phyloP scores from a whole-genome alignment of 768 basidiomycete genomes.

The Holtermanniella nyarrowii region DNA sequence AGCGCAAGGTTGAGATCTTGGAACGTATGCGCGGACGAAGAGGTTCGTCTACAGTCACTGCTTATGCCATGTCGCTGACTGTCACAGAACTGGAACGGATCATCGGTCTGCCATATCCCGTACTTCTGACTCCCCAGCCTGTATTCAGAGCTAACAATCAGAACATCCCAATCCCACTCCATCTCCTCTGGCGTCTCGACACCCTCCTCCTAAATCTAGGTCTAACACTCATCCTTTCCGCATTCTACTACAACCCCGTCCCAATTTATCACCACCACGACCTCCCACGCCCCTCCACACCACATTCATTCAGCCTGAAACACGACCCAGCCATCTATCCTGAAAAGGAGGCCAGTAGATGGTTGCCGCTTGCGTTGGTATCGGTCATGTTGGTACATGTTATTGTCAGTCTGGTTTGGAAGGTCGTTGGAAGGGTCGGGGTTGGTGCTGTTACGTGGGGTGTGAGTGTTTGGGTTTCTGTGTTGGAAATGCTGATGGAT shows the following conservation, averaged over 20 bases:
- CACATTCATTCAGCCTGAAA: neutral
- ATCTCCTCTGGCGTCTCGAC: slow-evolving; percentile 38
- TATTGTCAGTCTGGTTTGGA: slow-evolving; percentile 30
- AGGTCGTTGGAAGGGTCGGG: slow-evolving; percentile 32
- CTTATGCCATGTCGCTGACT: neutral
- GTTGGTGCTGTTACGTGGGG: slow-evolving; percentile 40
- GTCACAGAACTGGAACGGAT: slow-evolving; percentile 34
- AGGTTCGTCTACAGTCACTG: slow-evolving; percentile 15
- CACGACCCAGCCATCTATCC: slow-evolving; percentile 5
- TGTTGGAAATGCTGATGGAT: slow-evolving; percentile 1
- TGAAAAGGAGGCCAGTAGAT: slow-evolving; percentile 13
- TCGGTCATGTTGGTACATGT: slow-evolving; percentile 24
- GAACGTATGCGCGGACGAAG: slow-evolving; percentile 33
- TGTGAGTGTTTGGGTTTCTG: slow-evolving; percentile 19
- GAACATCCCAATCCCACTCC: slow-evolving; percentile 38
- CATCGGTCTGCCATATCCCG: slow-evolving; percentile 35
- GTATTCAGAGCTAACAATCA: slow-evolving; percentile 2
- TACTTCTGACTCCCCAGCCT: slow-evolving; percentile 6
- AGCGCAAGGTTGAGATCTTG: slow-evolving; percentile 33
- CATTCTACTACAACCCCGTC: slow-evolving; percentile 37
- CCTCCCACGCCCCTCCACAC: neutral
- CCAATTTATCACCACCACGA: slow-evolving; percentile 29
- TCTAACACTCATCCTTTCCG: slow-evolving; percentile 19
- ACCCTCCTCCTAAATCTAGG: slow-evolving; percentile 13
- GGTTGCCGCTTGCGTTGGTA: slow-evolving; percentile 30